Evolutionary conservation across 768 basidiomycete species (phyloP).

Genomic region (Pleurotus salmoneostramineus): DNA sequence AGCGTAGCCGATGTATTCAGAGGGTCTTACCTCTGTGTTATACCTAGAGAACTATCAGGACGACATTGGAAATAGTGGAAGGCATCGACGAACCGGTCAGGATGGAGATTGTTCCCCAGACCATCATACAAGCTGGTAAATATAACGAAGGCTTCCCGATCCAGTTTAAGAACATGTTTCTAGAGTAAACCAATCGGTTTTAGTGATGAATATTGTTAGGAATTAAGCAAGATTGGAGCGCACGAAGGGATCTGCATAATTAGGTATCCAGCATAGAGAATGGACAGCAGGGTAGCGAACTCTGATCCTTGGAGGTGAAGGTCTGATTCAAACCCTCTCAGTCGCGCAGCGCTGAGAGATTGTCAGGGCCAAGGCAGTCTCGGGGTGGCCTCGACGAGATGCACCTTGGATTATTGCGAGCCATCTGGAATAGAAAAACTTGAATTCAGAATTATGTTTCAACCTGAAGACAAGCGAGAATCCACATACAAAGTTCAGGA

Average conservation of each 20-base stretch:
- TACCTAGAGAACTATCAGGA: slow-evolving; percentile 8
- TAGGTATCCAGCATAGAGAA: slow-evolving; percentile 21
- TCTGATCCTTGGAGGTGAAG: not conserved
- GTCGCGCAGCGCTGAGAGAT: not conserved
- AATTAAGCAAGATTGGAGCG: not conserved
- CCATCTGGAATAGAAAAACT: not conserved
- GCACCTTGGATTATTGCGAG: slow-evolving; percentile 4
- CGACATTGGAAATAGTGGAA: not conserved
- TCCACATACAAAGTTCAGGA: slow-evolving; percentile 33
- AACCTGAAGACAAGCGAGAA: not conserved
- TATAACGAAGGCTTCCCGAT: slow-evolving; percentile 48
- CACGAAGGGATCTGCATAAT: slow-evolving; percentile 39
- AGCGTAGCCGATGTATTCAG: not conserved
- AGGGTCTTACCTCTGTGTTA: slow-evolving; percentile 21
- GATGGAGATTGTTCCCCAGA: slow-evolving; percentile 44
- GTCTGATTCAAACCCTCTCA: not conserved
- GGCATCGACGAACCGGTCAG: slow-evolving; percentile 24
- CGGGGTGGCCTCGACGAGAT: not conserved
- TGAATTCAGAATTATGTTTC: not conserved
- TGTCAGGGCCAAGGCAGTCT: no score
- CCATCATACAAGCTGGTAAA: slow-evolving; percentile 41
- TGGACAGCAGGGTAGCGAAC: slow-evolving; percentile 3
- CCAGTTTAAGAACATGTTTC: slow-evolving; percentile 51
- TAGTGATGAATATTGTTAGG: not conserved
- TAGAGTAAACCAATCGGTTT: slow-evolving; percentile 41